Evolutionary conservation across 495 filamentous ascomycete genomes (phyloP).

Genomic region (Aspergillus ellipticus): DNA sequence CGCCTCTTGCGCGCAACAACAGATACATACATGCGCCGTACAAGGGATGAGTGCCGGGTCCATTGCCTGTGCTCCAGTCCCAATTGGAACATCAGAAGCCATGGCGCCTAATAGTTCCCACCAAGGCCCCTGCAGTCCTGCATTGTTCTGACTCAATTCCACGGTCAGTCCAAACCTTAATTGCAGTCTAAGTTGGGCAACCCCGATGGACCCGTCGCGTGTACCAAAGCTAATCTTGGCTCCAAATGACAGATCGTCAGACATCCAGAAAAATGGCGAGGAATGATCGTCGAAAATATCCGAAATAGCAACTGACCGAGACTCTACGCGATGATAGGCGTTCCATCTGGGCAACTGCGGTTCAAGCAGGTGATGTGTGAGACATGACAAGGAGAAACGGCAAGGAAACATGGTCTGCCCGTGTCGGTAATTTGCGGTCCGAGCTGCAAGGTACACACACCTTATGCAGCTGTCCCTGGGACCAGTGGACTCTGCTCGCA

Average conservation of each 20-base stretch:
- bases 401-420: background rate
- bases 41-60: no score
- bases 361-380: background rate
- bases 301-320: background rate
- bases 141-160: background rate
- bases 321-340: background rate
- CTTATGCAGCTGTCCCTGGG: background rate
- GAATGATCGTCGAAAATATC: background rate
- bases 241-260: no score
- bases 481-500: background rate
- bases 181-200: background rate
- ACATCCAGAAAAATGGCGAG: background rate
- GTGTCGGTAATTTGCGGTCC: background rate
- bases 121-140: background rate
- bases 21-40: no score
- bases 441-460: background rate
- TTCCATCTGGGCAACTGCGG: background rate
- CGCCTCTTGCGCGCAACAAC: no score
- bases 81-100: no score
- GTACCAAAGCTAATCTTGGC: no score
- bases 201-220: no score
- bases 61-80: no score
- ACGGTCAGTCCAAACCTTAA: background rate
- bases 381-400: no score
- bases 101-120: background rate